phyloP scores from a whole-genome alignment of 345 rosid species.

The Laguncularia racemosa region DNA sequence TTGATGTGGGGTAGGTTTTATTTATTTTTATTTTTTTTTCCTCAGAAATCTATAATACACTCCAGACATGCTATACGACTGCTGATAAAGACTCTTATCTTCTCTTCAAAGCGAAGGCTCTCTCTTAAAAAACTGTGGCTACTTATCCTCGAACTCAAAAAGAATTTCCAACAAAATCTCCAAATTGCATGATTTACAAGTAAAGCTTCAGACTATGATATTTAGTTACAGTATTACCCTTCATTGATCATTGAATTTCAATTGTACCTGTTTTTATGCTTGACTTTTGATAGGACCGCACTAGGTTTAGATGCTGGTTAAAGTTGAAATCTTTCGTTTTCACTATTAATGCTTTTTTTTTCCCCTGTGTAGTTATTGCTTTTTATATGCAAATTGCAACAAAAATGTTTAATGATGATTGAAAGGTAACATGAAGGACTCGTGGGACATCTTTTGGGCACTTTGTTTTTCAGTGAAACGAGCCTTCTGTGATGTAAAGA shows the following conservation, averaged over 20 bases:
- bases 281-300: conserved; percentile 9
- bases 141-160: conserved; percentile 6
- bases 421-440: conserved; percentile 37
- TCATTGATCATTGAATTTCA: background rate
- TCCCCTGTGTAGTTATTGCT: conserved; percentile 14
- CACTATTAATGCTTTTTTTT: conserved; percentile 12
- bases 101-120: conserved; percentile 79
- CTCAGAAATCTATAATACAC: conserved; percentile 14
- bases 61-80: conserved; percentile 27
- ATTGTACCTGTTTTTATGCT: conserved; percentile 18
- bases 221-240: conserved; percentile 21
- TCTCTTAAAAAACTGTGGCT: conserved; percentile 8
- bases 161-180: conserved; percentile 11
- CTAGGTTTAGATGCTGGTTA: conserved; percentile 11
- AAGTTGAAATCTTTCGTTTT: conserved; percentile 16
- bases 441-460: conserved; percentile 33
- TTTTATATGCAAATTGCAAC: conserved; percentile 50
- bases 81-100: conserved; percentile 63
- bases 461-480: conserved; percentile 33
- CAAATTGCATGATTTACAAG: conserved; percentile 20
- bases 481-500: conserved; percentile 43
- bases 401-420: conserved; percentile 1
- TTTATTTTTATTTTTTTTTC: conserved; percentile 11
- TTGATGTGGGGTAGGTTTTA: conserved; percentile 42
- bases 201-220: conserved; percentile 15